Evolutionary conservation across 495 filamentous ascomycete species (phyloP).

Genomic region (Neohortaea acidophila): DNA sequence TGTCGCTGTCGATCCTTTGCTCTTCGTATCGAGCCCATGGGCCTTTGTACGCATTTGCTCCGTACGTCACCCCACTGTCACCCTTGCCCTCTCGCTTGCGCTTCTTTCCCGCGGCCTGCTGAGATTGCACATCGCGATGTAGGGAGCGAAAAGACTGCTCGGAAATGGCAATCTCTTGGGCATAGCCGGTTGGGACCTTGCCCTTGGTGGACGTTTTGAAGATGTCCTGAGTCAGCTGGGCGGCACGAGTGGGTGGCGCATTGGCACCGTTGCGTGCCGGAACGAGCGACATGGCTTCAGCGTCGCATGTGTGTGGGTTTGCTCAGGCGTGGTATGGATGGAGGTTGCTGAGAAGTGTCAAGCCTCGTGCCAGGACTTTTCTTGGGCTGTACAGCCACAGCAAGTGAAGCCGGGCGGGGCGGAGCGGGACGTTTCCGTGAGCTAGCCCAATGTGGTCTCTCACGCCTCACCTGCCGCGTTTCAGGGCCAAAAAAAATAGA

Average conservation of each 20-base stretch:
- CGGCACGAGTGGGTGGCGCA: slow-evolving; percentile 44
- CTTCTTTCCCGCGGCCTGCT: slow-evolving; percentile 39
- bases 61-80: slow-evolving; percentile 66
- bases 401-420: no score
- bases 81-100: slow-evolving; percentile 69
- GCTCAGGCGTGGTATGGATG: no score
- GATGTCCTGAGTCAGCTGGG: slow-evolving; percentile 4
- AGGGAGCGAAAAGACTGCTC: slow-evolving; percentile 59
- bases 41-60: slow-evolving; percentile 72
- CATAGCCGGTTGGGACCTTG: slow-evolving; percentile 78
- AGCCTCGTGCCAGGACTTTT: no score
- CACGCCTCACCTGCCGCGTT: no score
- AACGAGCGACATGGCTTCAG: slow-evolving; percentile 36
- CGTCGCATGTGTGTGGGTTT: no score
- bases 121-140: slow-evolving; percentile 45
- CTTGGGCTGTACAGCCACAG: no score
- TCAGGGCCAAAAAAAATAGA: no score
- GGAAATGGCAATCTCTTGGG: slow-evolving; percentile 75
- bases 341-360: no score
- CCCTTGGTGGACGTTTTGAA: slow-evolving; percentile 76
- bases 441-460: no score
- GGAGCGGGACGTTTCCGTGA: no score
- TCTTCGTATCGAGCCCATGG: slow-evolving; percentile 83
- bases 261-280: slow-evolving; percentile 33
- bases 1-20: slow-evolving; percentile 30